Evolutionary conservation across 1,284 basidiomycete genomes (phyloP), one percentile per base, ranked within the genome.

Genomic region (Irpex lacteus): DNA sequence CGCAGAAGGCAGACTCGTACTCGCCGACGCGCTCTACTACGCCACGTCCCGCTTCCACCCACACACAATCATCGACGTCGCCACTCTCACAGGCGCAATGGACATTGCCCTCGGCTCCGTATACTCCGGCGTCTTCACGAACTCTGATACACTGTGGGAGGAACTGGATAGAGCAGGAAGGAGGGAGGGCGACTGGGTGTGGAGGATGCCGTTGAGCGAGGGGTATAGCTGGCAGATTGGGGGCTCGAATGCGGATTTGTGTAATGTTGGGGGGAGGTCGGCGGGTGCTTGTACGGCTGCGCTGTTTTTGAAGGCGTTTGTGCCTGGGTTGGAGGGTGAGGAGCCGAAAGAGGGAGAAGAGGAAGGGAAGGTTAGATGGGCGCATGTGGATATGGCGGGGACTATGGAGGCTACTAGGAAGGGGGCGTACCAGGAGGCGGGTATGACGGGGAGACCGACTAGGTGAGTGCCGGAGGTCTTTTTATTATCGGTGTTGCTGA

Each of bases 1-100:
- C 72, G 93, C 93, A 3, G 92, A 95, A 73, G 94, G 95, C 18
- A 87, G 95, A 32, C 81, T 96, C 21, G 81, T 96, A 26, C 83
- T 93, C 44, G 83, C 90, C 82, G 94, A 96, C 74, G 92, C 94
- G 2, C 84, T 96, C 59, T 92, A 92, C 75, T 96, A 96, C 73
- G 86, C 87, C n/a, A 86, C 89, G 0, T 88, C 90, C 5, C 82
- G 85, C 58, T 94, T 85, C 81, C 91, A 91, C 75, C 89, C 94
- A 0, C 88, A 92, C 73, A 94, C 91, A 0, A 78, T 96, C 40
- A 85, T 96, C 66, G 94, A 96, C 72, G 91, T 93, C 36, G 95
- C 95, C 8, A 96, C 94, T 61, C 80, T 90, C 40, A 89, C 88
- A 21, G 88, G 90, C 50, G 89, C 91, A 3, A 87, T 90, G 77